Conservation (phyloP, 257 asterid genomes). For the Cynanchum wilfordii region DNA sequence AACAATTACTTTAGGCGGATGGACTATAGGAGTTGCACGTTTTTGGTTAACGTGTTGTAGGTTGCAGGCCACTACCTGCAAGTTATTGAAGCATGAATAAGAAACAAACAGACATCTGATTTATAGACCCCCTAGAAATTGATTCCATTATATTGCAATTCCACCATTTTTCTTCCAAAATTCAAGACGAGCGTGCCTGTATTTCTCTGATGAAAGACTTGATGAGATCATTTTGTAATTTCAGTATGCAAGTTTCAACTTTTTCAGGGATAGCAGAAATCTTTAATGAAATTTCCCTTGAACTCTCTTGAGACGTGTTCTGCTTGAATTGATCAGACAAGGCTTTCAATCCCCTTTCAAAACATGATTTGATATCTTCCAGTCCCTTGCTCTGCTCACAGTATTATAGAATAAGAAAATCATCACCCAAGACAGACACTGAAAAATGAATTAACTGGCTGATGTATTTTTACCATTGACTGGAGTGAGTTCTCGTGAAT, state of each 20-base stretch:
- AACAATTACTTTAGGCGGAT: conserved; percentile 38
- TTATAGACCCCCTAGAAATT: background rate
- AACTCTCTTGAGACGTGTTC: conserved; percentile 38
- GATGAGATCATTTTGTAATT: conserved; percentile 43
- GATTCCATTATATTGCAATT: background rate
- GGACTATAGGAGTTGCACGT: conserved; percentile 31
- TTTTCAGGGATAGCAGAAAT: conserved; percentile 51
- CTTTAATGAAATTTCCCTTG: conserved; percentile 35
- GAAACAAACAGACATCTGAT: conserved; percentile 22
- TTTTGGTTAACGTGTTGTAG: conserved; percentile 38
- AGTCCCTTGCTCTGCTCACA: conserved; percentile 61
- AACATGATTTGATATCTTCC: conserved; percentile 63
- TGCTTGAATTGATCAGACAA: conserved; percentile 51
- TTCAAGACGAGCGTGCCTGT: conserved; percentile 46
- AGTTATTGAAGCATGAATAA: conserved; percentile 22
- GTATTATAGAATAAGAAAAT: conserved; percentile 25
- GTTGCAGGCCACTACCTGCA: conserved; percentile 55
- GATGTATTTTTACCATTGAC: conserved; percentile 48
- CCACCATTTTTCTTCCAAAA: background rate
- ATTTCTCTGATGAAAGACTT: conserved; percentile 52
- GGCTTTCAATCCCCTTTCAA: conserved; percentile 47
- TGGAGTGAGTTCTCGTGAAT: conserved; percentile 60
- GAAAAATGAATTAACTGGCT: conserved; percentile 20
- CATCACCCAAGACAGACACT: conserved; percentile 16
- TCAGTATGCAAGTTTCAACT: conserved; percentile 44